Evolutionary conservation across 2,329 filamentous ascomycete species (phyloP).

Genomic region (Penicillium sp.): DNA sequence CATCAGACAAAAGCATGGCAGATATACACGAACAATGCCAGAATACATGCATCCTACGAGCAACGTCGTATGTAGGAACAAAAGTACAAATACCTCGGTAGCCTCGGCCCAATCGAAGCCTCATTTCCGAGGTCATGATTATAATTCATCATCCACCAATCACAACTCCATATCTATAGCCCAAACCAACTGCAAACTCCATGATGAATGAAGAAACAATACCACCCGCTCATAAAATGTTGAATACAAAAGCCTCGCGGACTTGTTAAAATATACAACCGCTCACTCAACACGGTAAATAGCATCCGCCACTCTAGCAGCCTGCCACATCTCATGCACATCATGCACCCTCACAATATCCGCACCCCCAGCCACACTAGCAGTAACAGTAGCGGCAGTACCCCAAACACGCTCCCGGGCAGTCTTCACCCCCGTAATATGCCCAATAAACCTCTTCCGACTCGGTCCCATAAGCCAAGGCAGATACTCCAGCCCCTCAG

Average conservation of each 20-base stretch:
- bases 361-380: constrained; percentile 78
- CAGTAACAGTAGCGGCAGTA: constrained; percentile 81
- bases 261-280: background rate
- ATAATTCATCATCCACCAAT: background rate
- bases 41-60: background rate
- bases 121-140: background rate
- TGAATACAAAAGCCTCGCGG: constrained; percentile 19
- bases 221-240: constrained; percentile 15
- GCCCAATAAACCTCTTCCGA: constrained; percentile 83
- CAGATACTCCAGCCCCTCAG: constrained; percentile 51
- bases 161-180: constrained; percentile 1
- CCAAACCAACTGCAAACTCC: constrained; percentile 9
- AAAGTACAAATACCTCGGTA: background rate
- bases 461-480: constrained; percentile 89
- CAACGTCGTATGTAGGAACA: background rate
- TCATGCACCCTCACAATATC: constrained; percentile 94
- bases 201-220: constrained; percentile 24
- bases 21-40: background rate
- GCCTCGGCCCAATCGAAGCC: background rate
- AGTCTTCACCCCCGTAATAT: constrained; percentile 68
- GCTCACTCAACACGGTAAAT: constrained; percentile 60
- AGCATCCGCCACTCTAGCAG: constrained; percentile 85
- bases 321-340: constrained; percentile 76
- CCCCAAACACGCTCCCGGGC: constrained; percentile 72
- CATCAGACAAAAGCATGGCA: constrained; percentile 5